Evolutionary conservation across 2,329 filamentous ascomycete genomes (phyloP), one percentile per base, ranked within the genome.

Genomic region (Fusarium albidum): DNA sequence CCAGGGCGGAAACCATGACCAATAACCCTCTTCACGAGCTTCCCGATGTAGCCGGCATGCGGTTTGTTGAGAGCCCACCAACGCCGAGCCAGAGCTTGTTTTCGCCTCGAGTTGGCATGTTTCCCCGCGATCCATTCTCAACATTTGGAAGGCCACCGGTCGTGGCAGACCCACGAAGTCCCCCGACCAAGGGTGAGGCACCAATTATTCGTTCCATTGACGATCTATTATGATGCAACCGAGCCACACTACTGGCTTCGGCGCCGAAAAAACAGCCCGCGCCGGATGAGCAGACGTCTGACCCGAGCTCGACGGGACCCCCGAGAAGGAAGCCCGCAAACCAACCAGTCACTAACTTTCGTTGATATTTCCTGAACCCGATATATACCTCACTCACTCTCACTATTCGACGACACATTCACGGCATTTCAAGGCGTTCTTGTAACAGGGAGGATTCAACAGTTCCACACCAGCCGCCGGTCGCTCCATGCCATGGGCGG

Each of bases 191-290:
- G 66, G 89, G 90, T 32, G 88, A 89, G 69, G 86, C 85, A 52
- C 88, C 90, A 4, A 92, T 94, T 55, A 85, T 87, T 44, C 81
- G 90, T 50, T 92, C 88, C 52, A 94, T 94, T 66, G 88, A 91
- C 69, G 89, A 92, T 67, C 78, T 92, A 44, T 77, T 93, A 72
- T 92, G 80, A 78, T 47, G 45, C 55, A 49, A 32, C 44, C 29
- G 28, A 17, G 29, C 8, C 37, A 32, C 31, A 32, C 31, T 31
- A 26, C 37, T 14, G n/a, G 39, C 46, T 38, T 37, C 13, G 18
- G 29, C 41, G 46, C 46, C 5, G 26, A 17, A 27, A 26, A 15
- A n/a, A 4, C 26, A 42, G 17, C 33, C n/a, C 13, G 7, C 18
- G 27, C 34, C 38, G 45, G 39, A 61, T 21, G 25, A 28, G 35